These are phyloP conservation scores for Tremella yokohamensis DNA, from an alignment of 768 basidiomycete species.

Conservation along the genomic window DNA sequence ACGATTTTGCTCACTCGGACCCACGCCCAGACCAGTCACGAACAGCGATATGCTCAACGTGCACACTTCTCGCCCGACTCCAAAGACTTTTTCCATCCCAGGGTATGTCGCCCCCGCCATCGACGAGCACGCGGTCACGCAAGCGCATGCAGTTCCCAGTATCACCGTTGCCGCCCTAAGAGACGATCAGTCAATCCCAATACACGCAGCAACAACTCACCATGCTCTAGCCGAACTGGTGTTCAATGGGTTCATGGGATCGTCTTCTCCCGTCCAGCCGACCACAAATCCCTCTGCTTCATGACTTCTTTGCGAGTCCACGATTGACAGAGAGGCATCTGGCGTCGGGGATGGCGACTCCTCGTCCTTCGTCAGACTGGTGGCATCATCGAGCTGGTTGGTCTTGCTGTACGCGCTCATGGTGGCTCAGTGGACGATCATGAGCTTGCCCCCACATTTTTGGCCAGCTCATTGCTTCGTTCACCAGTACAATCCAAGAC, in stretches of 20 bases:
- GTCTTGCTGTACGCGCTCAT: no score
- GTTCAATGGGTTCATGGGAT: conserved; percentile 1
- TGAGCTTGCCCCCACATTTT: no score
- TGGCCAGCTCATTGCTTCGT: no score
- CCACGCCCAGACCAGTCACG: conserved; percentile 46
- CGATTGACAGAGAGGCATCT: no score
- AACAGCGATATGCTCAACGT: conserved; percentile 57
- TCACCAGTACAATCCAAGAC: neutral
- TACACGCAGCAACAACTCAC: neutral
- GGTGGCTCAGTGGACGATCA: no score
- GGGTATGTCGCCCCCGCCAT: conserved; percentile 62
- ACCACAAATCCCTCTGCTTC: neutral
- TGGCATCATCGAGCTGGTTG: no score
- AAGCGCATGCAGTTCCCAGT: conserved; percentile 21
- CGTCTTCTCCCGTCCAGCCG: neutral
- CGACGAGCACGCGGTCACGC: conserved; percentile 51
- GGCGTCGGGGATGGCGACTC: no score
- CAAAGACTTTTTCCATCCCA: conserved; percentile 58
- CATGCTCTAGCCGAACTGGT: neutral
- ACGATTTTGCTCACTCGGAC: conserved; percentile 30
- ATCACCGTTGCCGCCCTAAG: conserved; percentile 27
- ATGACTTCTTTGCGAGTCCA: neutral
- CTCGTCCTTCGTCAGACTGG: no score
- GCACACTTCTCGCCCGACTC: conserved; percentile 59
- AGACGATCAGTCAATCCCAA: conserved; percentile 1